Percentiles rank a stretch among this genome's conserved stretches.
phyloP scores from a whole-genome alignment of 139 green algal genomes.

The Nannochloris sp. region DNA sequence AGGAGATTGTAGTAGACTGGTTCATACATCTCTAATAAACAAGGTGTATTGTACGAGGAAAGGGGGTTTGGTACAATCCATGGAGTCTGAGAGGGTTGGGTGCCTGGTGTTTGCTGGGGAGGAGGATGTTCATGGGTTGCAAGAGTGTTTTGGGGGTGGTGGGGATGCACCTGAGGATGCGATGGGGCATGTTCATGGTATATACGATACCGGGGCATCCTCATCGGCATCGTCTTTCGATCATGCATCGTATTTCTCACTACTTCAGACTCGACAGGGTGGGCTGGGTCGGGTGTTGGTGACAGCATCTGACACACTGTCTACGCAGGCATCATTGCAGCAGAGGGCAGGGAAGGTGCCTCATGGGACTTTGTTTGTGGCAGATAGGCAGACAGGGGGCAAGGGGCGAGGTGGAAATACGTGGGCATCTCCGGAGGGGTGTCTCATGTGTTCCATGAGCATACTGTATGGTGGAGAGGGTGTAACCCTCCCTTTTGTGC shows the following conservation, averaged over 20 bases:
- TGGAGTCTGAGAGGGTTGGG: background rate
- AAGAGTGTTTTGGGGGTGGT: background rate
- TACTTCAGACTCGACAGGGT: slow-evolving; percentile 1
- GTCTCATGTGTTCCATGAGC: slow-evolving; percentile 84
- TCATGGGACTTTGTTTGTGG: slow-evolving; percentile 51
- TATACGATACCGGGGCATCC: too few species aligned
- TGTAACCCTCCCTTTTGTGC: slow-evolving; percentile 75
- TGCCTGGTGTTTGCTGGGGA: background rate
- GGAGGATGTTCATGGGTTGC: background rate
- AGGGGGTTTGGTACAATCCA: too few species aligned
- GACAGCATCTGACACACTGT: slow-evolving; percentile 24
- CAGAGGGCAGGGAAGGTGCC: slow-evolving; percentile 45
- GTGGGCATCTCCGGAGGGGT: slow-evolving; percentile 81
- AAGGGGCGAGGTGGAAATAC: slow-evolving; percentile 79
- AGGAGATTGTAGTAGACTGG: background rate
- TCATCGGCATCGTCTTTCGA: slow-evolving; percentile 11
- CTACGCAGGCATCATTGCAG: slow-evolving; percentile 54
- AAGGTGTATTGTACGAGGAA: too few species aligned
- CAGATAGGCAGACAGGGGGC: slow-evolving; percentile 55
- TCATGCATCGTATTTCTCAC: slow-evolving; percentile 11
- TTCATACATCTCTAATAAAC: too few species aligned
- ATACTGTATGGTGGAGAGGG: slow-evolving; percentile 36
- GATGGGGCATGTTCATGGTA: background rate
- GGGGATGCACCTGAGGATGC: background rate
- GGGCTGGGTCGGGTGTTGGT: slow-evolving; percentile 42